Evolutionary conservation across 306 rosid species (phyloP).

Genomic region (Dalbergia cochinchinensis): DNA sequence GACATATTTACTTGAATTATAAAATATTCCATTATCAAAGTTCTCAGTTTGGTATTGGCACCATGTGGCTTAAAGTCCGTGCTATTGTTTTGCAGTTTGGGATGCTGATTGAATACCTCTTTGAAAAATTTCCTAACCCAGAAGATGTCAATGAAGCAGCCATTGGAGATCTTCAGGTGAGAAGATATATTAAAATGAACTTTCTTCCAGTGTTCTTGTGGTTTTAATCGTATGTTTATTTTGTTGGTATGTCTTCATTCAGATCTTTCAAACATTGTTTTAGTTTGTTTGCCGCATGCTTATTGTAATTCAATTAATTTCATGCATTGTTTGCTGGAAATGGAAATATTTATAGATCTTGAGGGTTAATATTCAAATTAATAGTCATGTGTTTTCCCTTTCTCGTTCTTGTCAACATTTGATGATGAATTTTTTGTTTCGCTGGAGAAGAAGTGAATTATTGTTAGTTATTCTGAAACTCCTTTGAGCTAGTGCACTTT

Average conservation of each 20-base stretch:
- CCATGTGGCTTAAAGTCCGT: slow-evolving; percentile 41
- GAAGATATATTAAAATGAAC: slow-evolving; percentile 38
- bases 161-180: slow-evolving; percentile 93
- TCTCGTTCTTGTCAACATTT: slow-evolving; percentile 12
- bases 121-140: slow-evolving; percentile 76
- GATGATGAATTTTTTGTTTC: slow-evolving; percentile 16
- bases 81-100: slow-evolving; percentile 81
- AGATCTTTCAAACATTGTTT: slow-evolving; percentile 19
- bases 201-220: slow-evolving; percentile 15
- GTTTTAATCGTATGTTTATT: slow-evolving; percentile 25
- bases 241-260: slow-evolving; percentile 24
- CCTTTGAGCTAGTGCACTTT: slow-evolving; percentile 34
- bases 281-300: slow-evolving; percentile 15
- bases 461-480: slow-evolving; percentile 37
- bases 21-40: slow-evolving; percentile 8
- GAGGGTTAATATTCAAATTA: slow-evolving; percentile 23
- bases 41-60: slow-evolving; percentile 34
- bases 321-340: slow-evolving; percentile 8
- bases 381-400: slow-evolving; percentile 11
- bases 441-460: slow-evolving; percentile 25
- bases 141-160: slow-evolving; percentile 78
- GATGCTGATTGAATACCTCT: slow-evolving; percentile 90
- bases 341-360: slow-evolving; percentile 20
- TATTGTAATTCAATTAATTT: slow-evolving; percentile 24
- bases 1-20: slow-evolving; percentile 27